A percentile compares a stretch with the other conserved stretches of the same genome.
phyloP scores from a whole-genome alignment of 495 filamentous ascomycete genomes.

The Pyrenula aspistea region DNA sequence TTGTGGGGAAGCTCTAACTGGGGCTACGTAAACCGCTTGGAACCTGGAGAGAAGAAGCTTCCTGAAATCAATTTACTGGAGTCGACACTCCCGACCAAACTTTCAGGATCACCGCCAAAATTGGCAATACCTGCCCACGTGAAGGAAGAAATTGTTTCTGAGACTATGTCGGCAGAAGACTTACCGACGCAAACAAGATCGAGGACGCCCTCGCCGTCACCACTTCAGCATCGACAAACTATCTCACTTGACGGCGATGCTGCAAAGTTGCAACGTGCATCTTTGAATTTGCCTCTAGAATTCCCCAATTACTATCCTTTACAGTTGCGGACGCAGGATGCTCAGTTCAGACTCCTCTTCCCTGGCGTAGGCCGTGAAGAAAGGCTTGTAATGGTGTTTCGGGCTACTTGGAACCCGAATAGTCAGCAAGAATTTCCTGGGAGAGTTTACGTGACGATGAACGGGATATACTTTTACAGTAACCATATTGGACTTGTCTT shows the following conservation, averaged over 20 bases:
- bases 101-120: neutral
- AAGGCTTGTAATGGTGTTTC: constrained; percentile 67
- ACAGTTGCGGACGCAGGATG: constrained; percentile 75
- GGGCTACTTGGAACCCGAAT: constrained; percentile 63
- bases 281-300: constrained; percentile 33
- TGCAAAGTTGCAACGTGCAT: constrained; percentile 28
- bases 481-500: constrained; percentile 86
- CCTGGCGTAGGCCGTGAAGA: constrained; percentile 63
- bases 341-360: constrained; percentile 86
- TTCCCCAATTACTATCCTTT: constrained; percentile 77
- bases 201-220: constrained; percentile 3
- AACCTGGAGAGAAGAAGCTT: constrained; percentile 39
- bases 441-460: constrained; percentile 74
- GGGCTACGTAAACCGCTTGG: constrained; percentile 60
- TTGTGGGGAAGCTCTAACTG: constrained; percentile 83
- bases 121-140: neutral
- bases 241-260: constrained; percentile 59
- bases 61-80: constrained; percentile 24
- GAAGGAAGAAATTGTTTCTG: neutral
- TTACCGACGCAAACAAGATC: constrained; percentile 6
- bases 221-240: constrained; percentile 60
- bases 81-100: neutral
- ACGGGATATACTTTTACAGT: constrained; percentile 89
- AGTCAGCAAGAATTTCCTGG: constrained; percentile 76
- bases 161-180: constrained; percentile 1